Evolutionary conservation across 495 filamentous ascomycete species (phyloP), one percentile per base, ranked within the genome.

Genomic region (Talaromyces proteolyticus): DNA sequence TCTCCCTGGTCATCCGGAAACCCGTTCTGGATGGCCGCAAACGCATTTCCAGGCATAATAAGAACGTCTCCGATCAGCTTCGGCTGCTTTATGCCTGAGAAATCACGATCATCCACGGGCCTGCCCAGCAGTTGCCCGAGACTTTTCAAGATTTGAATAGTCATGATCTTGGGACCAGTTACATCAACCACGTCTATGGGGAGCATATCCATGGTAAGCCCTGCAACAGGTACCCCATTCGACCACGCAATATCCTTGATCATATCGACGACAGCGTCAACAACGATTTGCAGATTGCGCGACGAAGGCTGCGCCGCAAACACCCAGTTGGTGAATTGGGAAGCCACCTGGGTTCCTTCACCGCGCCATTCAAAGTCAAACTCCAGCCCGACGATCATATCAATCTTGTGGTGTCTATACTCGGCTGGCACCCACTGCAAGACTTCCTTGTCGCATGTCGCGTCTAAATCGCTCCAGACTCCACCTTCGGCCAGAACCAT

Each of bases 391-490:
- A 77, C 60, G 16, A 75, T 60, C 43, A 74, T 60, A 21, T 66
- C 63, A 3, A 63, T 54, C 0, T 52, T 24, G 23, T 64, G 46
- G 43, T 70, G 56, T 29, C 25, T 29, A 52, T 75, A 77, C 25
- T 74, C 61, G 23, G 60, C 56, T 2, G 79, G 79, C 11, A 84
- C 65, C 69, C 79, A 84, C 29, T 69, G 60, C 22, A 56, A 48
- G 36, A 79, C 56, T 4, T 68, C 63, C 56, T 67, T 70, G 25
- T 79, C 66, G 44, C 72, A 78, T 34, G 74, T 73, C 41, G 78
- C 75, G 58, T 82, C 80, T 20, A 82, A 72, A 55, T 82, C 80
- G 53, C 74, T 75, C 57, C 76, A 84, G 8, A 80, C 38, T 0
- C 79, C 79, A 20, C 80, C 80, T 54, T 84, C 73, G 44, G 70